phyloP scores from a whole-genome alignment of 2,329 filamentous ascomycete genomes.

The Penicillium verrucosum region DNA sequence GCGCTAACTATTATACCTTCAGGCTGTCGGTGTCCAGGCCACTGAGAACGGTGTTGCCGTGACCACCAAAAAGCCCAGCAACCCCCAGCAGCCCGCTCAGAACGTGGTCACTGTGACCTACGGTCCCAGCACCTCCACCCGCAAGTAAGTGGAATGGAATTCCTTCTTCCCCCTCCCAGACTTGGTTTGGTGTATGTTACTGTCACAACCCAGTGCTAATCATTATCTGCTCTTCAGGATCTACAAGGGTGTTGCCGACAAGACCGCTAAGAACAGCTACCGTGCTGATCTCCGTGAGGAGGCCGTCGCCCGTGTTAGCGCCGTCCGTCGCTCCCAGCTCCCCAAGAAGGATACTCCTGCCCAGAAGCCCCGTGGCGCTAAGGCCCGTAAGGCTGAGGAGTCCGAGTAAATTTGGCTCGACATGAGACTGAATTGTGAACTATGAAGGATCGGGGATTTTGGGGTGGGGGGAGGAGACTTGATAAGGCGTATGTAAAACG shows the following conservation, averaged over 20 bases:
- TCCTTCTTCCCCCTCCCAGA: too few relatives aligned
- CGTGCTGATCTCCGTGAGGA: conserved; percentile 70
- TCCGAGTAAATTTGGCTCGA: conserved; percentile 31
- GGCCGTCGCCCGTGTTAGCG: conserved; percentile 82
- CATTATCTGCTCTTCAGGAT: conserved; percentile 54
- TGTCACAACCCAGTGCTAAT: conserved; percentile 5
- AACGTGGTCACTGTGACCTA: conserved; percentile 64
- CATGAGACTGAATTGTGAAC: conserved; percentile 4
- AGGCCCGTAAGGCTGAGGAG: conserved; percentile 66
- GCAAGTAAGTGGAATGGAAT: conserved; percentile 62
- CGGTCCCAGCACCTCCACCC: conserved; percentile 68
- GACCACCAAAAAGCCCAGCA: conserved; percentile 77
- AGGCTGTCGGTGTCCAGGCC: conserved; percentile 79
- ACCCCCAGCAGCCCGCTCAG: conserved; percentile 69
- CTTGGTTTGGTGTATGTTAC: neutral
- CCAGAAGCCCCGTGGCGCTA: conserved; percentile 73
- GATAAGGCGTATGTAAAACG: conserved; percentile 14
- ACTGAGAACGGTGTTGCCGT: conserved; percentile 75
- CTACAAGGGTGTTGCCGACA: conserved; percentile 83
- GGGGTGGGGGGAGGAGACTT: neutral
- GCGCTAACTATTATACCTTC: conserved; percentile 8
- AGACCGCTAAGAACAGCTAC: conserved; percentile 81
- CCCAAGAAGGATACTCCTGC: conserved; percentile 71
- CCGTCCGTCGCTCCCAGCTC: conserved; percentile 75
- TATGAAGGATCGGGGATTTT: conserved; percentile 2